Percentiles rank a stretch among this genome's conserved stretches.
These are phyloP conservation scores for Sanguinoderma infundibulare DNA, from an alignment of 1,284 basidiomycete genomes.

Conservation along the genomic window DNA sequence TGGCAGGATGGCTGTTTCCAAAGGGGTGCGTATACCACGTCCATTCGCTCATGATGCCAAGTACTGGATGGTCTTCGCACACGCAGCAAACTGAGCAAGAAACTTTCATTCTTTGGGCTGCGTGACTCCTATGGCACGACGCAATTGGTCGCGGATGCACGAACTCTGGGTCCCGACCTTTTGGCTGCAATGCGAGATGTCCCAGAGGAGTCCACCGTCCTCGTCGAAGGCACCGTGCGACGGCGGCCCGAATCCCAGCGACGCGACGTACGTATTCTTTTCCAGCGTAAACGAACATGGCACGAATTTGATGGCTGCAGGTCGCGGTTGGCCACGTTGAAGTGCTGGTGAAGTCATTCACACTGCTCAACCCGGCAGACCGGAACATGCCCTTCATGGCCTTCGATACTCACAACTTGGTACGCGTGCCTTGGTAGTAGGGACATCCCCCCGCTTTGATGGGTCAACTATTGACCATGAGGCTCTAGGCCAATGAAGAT, in stretches of 20 bases:
- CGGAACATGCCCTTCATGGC: slow-evolving; percentile 80
- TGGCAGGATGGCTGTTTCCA: slow-evolving; percentile 21
- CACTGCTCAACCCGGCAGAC: slow-evolving; percentile 80
- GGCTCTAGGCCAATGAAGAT: slow-evolving; percentile 78
- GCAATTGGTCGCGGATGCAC: slow-evolving; percentile 71
- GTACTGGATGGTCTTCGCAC: background rate
- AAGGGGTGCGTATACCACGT: slow-evolving; percentile 15
- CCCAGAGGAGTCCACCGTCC: slow-evolving; percentile 78
- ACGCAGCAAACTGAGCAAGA: slow-evolving; percentile 65
- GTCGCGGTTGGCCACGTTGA: slow-evolving; percentile 78
- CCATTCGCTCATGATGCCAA: background rate
- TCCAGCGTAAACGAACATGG: background rate
- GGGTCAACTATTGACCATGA: background rate
- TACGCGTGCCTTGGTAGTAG: slow-evolving; percentile 43
- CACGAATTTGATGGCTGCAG: slow-evolving; percentile 50
- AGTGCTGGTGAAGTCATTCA: slow-evolving; percentile 72
- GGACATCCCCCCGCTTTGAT: background rate
- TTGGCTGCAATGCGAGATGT: slow-evolving; percentile 58
- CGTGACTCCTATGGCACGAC: slow-evolving; percentile 77
- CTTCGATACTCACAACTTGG: slow-evolving; percentile 73
- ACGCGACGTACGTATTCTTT: slow-evolving; percentile 40
- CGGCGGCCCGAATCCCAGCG: slow-evolving; percentile 65
- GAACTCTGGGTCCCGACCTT: slow-evolving; percentile 33
- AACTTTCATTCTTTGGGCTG: slow-evolving; percentile 79
- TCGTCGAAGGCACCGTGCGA: slow-evolving; percentile 73